Evolutionary conservation across 1,284 basidiomycete species (phyloP), one percentile per base, ranked within the genome.

Genomic region (Trametes hirsuta): DNA sequence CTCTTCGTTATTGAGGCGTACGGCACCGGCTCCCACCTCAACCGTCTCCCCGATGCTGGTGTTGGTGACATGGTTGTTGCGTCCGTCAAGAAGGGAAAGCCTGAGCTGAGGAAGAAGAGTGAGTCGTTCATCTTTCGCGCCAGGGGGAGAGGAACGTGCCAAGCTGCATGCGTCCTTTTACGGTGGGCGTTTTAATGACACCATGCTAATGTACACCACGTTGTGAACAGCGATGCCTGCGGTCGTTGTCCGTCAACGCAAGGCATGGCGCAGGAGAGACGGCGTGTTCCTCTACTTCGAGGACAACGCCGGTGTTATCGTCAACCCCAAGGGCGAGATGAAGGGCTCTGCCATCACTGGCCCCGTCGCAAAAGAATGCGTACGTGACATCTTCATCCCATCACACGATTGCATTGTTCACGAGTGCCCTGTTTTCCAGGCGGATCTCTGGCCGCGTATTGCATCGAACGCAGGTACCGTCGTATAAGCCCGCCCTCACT

Each of bases 241-340:
- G 69, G 93, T 99, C 70, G 90, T 99, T 73, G 87, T 98, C 72
- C 95, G 97, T 68, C 97, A 99, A 81, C 93, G 97, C 76, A 99
- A 99, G 83, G 87, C 97, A 65, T 99, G 97, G 97, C 91, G 97
- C 74, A 85, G 97, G 82, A 87, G 88, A 80, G 97, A 99, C 76
- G 97, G 97, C 80, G 93, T 98, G 68, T 98, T 98, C 90, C 91
- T 99, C 76, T 98, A 98, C 87, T 99, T 99, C 70, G 97, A 97
- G 91, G 95, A 97, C 80, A 97, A 97, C 77, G 95, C 95, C 59
- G 95, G 95, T 79, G 95, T 97, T 66, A 96, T 97, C 67, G 94
- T 95, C 74, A 98, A 98, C 86, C 93, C 94, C 74, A 98, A 98
- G 87, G 97, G 97, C 75, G 97, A 99, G 84, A 99, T 99, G 97